A percentile compares a stretch with the other conserved stretches of the same genome.
phyloP scores from a whole-genome alignment of 139 green algal species.

The Edaphochlamys debaryana region DNA sequence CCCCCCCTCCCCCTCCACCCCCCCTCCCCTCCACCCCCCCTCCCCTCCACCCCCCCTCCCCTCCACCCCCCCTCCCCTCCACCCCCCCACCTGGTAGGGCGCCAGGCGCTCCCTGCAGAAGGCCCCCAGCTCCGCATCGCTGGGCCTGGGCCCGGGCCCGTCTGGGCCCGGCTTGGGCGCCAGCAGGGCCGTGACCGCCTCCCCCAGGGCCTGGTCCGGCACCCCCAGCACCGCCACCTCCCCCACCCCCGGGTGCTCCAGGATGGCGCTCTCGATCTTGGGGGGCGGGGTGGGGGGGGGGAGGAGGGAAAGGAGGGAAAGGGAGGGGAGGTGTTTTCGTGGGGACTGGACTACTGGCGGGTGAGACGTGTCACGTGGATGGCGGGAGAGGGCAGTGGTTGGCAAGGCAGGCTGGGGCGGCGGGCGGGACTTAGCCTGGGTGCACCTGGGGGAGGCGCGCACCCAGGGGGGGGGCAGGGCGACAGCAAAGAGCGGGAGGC shows the following conservation, averaged over 20 bases:
- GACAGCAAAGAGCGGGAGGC: too few species aligned
- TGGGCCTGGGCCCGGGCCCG: not conserved
- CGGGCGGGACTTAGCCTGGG: too few species aligned
- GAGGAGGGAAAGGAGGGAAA: not conserved
- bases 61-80: not conserved
- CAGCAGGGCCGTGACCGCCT: slow-evolving; percentile 77
- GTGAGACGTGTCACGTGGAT: too few species aligned
- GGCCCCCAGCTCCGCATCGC: slow-evolving; percentile 48
- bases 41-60: not conserved
- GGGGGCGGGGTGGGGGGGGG: not conserved
- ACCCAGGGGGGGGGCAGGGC: too few species aligned
- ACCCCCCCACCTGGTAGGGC: slow-evolving; percentile 67
- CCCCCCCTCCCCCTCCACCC: too few species aligned
- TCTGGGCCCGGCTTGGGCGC: slow-evolving; percentile 4
- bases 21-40: not conserved
- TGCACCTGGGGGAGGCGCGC: too few species aligned
- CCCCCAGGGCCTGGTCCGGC: slow-evolving; percentile 79
- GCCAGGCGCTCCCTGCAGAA: slow-evolving; percentile 50
- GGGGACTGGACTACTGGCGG: too few species aligned
- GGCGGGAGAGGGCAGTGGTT: too few species aligned
- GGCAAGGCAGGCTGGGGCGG: too few species aligned
- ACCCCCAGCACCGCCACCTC: slow-evolving; percentile 92
- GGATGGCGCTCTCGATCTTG: slow-evolving; percentile 81
- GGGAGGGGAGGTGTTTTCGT: too few species aligned
- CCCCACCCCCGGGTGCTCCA: slow-evolving; percentile 76